A percentile compares a stretch with the other conserved stretches of the same genome.
These are phyloP conservation scores for Boletus coffeatus DNA, from an alignment of 1,284 basidiomycete species.

Conservation along the genomic window DNA sequence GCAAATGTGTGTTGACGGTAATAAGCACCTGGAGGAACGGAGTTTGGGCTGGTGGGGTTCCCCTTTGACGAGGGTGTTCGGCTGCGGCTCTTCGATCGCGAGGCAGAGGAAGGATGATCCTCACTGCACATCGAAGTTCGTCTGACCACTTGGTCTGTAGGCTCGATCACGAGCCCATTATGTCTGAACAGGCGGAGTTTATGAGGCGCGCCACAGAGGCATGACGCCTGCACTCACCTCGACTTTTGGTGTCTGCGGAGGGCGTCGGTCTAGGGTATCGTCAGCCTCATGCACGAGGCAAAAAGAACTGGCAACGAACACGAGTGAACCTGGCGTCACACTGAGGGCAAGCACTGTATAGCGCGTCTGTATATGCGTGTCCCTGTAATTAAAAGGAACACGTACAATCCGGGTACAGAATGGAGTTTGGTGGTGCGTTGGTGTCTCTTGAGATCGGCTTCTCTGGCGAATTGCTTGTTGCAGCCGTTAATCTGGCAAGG, in stretches of 20 bases:
- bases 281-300: slow-evolving; percentile 12
- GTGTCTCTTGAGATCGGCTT: slow-evolving; percentile 73
- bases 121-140: slow-evolving; percentile 33
- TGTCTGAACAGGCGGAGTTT: slow-evolving; percentile 38
- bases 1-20: slow-evolving; percentile 56
- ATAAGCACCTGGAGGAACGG: slow-evolving; percentile 39
- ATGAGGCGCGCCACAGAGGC: slow-evolving; percentile 3
- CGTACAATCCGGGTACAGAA: slow-evolving; percentile 65
- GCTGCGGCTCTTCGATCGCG: slow-evolving; percentile 46
- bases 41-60: slow-evolving; percentile 23
- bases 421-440: slow-evolving; percentile 71
- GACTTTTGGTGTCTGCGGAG: slow-evolving; percentile 61
- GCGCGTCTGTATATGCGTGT: slow-evolving; percentile 13
- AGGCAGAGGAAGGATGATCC: slow-evolving; percentile 36
- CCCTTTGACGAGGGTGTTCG: slow-evolving; percentile 43
- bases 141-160: slow-evolving; percentile 33
- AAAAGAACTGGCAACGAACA: slow-evolving; percentile 37
- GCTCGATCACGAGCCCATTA: slow-evolving; percentile 61
- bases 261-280: slow-evolving; percentile 46
- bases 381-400: slow-evolving; percentile 20
- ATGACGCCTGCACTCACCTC: slow-evolving; percentile 38
- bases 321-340: slow-evolving; percentile 73
- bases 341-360: slow-evolving; percentile 60
- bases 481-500: slow-evolving; percentile 73
- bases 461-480: slow-evolving; percentile 70